Conservation (phyloP, 371 early-diverging fungal genomes). For the Sporodiniella umbellata region DNA sequence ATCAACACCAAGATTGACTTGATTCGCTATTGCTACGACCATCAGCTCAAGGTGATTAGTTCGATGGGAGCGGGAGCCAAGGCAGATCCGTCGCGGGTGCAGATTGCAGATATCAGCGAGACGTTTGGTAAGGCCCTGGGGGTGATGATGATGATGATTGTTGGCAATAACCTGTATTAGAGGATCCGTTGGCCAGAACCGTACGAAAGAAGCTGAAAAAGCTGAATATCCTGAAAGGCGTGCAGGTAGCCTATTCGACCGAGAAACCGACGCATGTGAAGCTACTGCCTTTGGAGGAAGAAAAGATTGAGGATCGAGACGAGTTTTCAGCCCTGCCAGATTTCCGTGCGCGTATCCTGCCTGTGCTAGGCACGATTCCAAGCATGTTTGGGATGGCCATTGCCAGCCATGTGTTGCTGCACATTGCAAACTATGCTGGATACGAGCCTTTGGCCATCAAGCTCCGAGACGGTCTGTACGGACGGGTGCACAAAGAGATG, state of each 20-base stretch:
- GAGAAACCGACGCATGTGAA: slow-evolving; percentile 86
- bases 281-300: slow-evolving; percentile 77
- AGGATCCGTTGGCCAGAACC: slow-evolving; percentile 89
- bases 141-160: no score
- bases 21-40: slow-evolving; percentile 78
- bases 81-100: slow-evolving; percentile 89
- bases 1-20: slow-evolving; percentile 90
- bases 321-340: slow-evolving; percentile 89
- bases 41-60: slow-evolving; percentile 72
- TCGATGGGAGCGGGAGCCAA: slow-evolving; percentile 97
- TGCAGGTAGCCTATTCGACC: slow-evolving; percentile 89
- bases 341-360: slow-evolving; percentile 82
- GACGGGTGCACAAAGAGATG: slow-evolving; percentile 72
- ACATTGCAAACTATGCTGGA: slow-evolving; percentile 72
- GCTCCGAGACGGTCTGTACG: slow-evolving; percentile 70
- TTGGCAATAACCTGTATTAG: no score
- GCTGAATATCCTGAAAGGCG: slow-evolving; percentile 66
- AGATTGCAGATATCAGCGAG: slow-evolving; percentile 91
- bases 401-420: slow-evolving; percentile 80
- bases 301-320: slow-evolving; percentile 76
- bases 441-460: slow-evolving; percentile 82
- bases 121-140: slow-evolving; percentile 83
- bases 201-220: slow-evolving; percentile 75
- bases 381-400: slow-evolving; percentile 93
- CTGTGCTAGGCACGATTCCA: slow-evolving; percentile 88